phyloP scores from a whole-genome alignment of 139 green algal genomes.

The Micromonas commoda region DNA sequence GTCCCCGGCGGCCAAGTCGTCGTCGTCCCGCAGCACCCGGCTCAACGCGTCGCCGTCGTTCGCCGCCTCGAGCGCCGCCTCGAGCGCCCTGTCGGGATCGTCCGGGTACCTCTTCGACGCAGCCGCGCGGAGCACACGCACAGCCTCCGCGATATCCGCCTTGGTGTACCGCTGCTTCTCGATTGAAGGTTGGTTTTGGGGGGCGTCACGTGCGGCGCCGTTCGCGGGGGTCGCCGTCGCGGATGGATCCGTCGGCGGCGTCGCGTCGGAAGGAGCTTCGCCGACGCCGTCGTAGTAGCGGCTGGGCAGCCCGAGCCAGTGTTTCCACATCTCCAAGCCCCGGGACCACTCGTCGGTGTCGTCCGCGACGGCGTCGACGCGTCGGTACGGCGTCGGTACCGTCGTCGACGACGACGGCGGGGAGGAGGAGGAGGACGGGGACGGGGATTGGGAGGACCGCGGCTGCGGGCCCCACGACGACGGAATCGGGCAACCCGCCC shows the following conservation, averaged over 20 bases:
- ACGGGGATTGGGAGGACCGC: background rate
- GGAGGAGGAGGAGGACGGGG: no score
- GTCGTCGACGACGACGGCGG: no score
- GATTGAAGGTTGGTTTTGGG: no score
- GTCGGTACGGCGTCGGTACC: no score
- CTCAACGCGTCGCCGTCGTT: background rate
- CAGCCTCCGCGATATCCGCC: background rate
- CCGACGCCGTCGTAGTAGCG: background rate
- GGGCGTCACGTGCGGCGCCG: no score
- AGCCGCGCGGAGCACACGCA: background rate
- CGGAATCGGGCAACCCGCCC: background rate
- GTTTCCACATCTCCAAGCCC: constrained; percentile 21
- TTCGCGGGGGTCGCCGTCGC: background rate
- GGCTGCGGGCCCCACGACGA: background rate
- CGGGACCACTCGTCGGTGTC: background rate
- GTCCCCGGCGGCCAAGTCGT: background rate
- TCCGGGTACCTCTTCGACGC: background rate
- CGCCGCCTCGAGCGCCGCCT: background rate
- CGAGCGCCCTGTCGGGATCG: background rate
- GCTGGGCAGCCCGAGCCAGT: constrained; percentile 5
- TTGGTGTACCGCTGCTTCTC: background rate
- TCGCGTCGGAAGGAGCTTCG: background rate
- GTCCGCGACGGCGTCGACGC: no score
- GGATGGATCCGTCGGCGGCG: background rate
- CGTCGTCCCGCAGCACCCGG: background rate